Conservation (phyloP, 2,329 filamentous ascomycete species). For the Alternaria novae-zelandiae region DNA sequence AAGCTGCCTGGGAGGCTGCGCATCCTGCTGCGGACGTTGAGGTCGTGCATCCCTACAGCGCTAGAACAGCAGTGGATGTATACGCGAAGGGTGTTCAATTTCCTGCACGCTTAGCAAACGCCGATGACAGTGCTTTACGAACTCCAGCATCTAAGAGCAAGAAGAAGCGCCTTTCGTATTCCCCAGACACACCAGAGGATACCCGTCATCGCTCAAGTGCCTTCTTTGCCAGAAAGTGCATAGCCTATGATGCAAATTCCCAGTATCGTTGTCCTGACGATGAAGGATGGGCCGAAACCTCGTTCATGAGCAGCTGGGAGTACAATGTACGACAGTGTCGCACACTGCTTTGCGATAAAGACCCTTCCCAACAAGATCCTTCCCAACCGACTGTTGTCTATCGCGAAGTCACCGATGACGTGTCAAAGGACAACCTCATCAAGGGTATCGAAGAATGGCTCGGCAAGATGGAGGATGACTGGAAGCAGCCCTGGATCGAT, state of each 20-base stretch:
- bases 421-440: slow-evolving; percentile 5
- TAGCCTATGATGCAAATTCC: too few species aligned
- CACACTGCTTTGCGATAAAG: slow-evolving; percentile 12
- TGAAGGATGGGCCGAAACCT: slow-evolving; percentile 17
- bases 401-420: slow-evolving; percentile 5
- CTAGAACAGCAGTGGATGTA: background rate
- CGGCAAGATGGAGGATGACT: background rate
- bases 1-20: slow-evolving; percentile 5
- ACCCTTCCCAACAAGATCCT: too few species aligned
- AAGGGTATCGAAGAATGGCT: slow-evolving; percentile 1
- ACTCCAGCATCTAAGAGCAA: too few species aligned
- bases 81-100: slow-evolving; percentile 1
- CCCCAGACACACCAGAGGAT: slow-evolving; percentile 12
- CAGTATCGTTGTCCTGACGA: slow-evolving; percentile 5
- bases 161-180: slow-evolving; percentile 1
- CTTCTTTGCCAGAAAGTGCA: background rate
- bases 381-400: too few species aligned
- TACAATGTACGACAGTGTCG: slow-evolving; percentile 20
- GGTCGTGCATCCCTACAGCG: background rate
- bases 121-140: too few species aligned
- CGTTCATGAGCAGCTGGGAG: slow-evolving; percentile 4
- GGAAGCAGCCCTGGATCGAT: background rate
- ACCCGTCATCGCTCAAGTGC: slow-evolving; percentile 6
- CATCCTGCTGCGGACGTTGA: slow-evolving; percentile 1
- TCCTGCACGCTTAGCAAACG: background rate